A percentile compares a stretch with the other conserved stretches of the same genome.
Evolutionary conservation across 306 rosid genomes (phyloP).

Genomic region (Cicer judaicum): DNA sequence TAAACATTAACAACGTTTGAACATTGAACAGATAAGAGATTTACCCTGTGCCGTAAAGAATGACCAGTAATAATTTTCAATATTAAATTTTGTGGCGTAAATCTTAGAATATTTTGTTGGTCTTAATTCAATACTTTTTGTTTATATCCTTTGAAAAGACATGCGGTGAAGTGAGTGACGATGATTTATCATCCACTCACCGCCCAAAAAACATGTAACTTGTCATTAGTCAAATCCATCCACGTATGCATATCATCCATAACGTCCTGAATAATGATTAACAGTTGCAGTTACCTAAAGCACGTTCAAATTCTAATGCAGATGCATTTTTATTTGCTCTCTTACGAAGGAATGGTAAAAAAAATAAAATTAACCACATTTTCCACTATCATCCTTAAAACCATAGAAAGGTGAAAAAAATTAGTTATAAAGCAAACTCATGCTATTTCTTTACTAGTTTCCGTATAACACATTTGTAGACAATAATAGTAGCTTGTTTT

Average conservation of each 20-base stretch:
- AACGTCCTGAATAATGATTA: neutral
- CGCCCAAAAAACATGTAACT: conserved; percentile 21
- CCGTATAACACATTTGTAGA: no score
- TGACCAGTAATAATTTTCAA: no score
- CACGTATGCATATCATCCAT: conserved; percentile 4
- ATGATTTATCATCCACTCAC: conserved; percentile 32
- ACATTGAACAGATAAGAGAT: no score
- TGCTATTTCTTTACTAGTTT: no score
- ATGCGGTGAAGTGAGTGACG: neutral
- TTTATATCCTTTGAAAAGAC: neutral
- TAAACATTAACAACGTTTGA: no score
- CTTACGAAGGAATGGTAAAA: neutral
- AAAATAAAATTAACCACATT: no score
- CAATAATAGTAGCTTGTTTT: no score
- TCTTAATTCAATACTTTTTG: neutral
- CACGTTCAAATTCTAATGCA: neutral
- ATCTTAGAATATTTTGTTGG: neutral
- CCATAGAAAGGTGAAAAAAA: neutral
- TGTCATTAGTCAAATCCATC: conserved; percentile 28
- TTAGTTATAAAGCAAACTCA: no score
- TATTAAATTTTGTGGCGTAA: neutral
- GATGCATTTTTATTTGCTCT: neutral
- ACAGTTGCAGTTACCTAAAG: neutral
- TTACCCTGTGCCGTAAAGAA: no score
- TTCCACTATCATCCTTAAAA: neutral